A percentile compares a stretch with the other conserved stretches of the same genome.
phyloP scores from a whole-genome alignment of 345 rosid genomes.

The Eucalyptus leucophloia region DNA sequence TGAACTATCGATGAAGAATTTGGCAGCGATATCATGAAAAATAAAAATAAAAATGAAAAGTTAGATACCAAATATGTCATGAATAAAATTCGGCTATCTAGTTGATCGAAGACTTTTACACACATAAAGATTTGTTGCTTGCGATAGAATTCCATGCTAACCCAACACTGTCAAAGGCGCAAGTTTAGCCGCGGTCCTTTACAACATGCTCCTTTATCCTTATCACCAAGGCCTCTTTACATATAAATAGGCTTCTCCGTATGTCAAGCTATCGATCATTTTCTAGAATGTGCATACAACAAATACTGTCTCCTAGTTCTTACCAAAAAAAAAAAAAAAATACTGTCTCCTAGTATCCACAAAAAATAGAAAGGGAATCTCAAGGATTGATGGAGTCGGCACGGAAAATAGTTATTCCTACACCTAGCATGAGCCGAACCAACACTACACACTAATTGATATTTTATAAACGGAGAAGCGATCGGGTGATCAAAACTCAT shows the following conservation, averaged over 20 bases:
- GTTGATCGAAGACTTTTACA: neutral
- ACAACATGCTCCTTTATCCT: neutral
- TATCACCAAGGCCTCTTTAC: neutral
- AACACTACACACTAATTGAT: neutral
- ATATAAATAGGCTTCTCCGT: neutral
- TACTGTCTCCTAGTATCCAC: neutral
- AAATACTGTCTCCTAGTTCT: neutral
- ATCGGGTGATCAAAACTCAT: neutral
- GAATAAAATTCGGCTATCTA: neutral
- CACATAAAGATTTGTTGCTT: neutral
- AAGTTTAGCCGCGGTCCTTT: neutral
- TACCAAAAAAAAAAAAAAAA: too few species aligned
- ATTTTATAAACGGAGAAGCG: neutral
- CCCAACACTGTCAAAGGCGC: neutral
- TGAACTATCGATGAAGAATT: neutral
- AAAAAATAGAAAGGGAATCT: neutral
- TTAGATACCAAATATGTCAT: neutral
- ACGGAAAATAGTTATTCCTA: neutral
- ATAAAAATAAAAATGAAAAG: neutral
- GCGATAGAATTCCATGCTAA: neutral
- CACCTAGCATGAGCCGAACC: neutral
- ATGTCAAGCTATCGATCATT: neutral
- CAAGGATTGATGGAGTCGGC: neutral
- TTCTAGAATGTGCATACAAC: neutral
- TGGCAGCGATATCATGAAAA: rapidly evolving